Percentiles rank a stretch among this genome's conserved stretches.
Conservation (phyloP, 2,329 filamentous ascomycete species). For the Chrysoporthe austroafricana region DNA sequence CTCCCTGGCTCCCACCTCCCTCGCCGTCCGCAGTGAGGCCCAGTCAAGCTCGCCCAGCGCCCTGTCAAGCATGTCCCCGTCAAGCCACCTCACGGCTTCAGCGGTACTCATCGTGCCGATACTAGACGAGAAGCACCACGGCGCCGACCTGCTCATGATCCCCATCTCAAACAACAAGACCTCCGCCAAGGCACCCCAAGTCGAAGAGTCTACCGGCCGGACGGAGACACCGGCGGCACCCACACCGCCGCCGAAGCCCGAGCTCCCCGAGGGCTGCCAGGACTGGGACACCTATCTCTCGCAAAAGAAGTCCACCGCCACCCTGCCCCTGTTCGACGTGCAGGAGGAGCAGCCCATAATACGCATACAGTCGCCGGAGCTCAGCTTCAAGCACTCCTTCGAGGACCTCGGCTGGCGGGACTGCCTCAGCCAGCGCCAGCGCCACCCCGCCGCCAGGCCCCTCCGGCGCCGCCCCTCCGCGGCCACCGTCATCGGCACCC, state of each 20-base stretch:
- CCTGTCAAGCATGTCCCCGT: conserved; percentile 9
- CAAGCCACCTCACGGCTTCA: conserved; percentile 9
- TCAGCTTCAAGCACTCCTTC: conserved; percentile 16
- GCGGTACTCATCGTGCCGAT: conserved; percentile 27
- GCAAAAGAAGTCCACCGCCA: conserved; percentile 20
- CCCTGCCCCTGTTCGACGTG: not conserved
- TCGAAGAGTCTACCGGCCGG: not conserved
- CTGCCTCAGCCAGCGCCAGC: conserved; percentile 15
- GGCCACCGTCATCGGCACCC: not conserved
- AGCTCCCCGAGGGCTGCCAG: conserved; percentile 19
- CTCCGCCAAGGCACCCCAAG: not conserved
- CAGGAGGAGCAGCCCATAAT: conserved; percentile 9
- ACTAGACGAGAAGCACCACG: conserved; percentile 28
- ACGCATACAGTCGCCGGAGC: conserved; percentile 11
- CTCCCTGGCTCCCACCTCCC: not conserved
- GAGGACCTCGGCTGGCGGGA: conserved; percentile 19
- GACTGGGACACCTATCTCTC: conserved; percentile 28
- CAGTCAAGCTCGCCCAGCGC: not conserved
- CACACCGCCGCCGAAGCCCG: conserved; percentile 26
- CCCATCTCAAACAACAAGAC: conserved; percentile 16
- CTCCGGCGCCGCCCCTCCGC: not conserved
- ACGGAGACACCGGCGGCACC: conserved; percentile 20
- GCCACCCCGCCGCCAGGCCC: conserved; percentile 9
- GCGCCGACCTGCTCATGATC: conserved; percentile 27
- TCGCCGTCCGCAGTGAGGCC: not conserved